A percentile compares a stretch with the other conserved stretches of the same genome.
These are phyloP conservation scores for Debaryomyces subglobosus DNA, from an alignment of 1,139 yeast species.

Conservation along the genomic window DNA sequence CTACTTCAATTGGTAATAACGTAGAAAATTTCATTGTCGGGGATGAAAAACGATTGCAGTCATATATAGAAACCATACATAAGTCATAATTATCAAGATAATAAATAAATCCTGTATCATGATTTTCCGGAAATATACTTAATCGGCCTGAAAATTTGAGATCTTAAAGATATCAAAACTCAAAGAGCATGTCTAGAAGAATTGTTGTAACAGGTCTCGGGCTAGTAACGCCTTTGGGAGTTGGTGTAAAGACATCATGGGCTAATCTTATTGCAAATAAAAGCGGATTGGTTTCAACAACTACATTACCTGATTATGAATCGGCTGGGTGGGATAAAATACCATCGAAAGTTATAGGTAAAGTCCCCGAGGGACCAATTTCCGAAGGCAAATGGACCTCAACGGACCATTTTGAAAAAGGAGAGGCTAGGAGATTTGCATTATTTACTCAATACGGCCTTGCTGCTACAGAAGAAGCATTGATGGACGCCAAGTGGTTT, in stretches of 20 bases:
- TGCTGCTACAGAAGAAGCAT: constrained; percentile 77
- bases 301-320: constrained; percentile 49
- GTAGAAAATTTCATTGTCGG: constrained; percentile 45
- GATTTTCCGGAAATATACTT: background rate
- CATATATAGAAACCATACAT: constrained; percentile 22
- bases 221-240: constrained; percentile 82
- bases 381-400: constrained; percentile 56
- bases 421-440: constrained; percentile 65
- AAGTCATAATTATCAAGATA: background rate
- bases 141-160: background rate
- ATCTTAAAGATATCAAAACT: background rate
- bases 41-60: constrained; percentile 40
- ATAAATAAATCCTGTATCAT: constrained; percentile 1
- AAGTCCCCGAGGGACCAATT: constrained; percentile 60
- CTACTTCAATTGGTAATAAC: constrained; percentile 28
- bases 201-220: constrained; percentile 96
- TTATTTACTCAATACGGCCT: constrained; percentile 78
- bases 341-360: constrained; percentile 79
- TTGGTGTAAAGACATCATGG: constrained; percentile 63
- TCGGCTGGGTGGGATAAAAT: constrained; percentile 52
- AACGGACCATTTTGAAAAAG: constrained; percentile 43
- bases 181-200: constrained; percentile 35
- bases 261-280: constrained; percentile 47
- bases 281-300: constrained; percentile 62
- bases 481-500: constrained; percentile 62